Conservation (phyloP, 148 eudicot species). For the Rhododendron vialii region DNA sequence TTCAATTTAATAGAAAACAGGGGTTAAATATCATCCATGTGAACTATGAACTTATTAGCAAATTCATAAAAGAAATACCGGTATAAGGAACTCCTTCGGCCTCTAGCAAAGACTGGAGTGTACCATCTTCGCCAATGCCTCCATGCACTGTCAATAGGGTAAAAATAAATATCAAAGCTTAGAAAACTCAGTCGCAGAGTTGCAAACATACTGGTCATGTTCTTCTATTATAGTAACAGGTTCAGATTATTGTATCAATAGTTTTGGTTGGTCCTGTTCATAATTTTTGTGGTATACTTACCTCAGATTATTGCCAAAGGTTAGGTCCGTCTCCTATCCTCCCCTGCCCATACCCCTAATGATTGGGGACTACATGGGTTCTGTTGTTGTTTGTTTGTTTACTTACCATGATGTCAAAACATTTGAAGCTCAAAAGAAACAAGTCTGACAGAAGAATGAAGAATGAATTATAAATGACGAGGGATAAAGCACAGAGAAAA, state of each 20-base stretch:
- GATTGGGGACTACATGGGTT: no score
- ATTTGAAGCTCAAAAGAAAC: neutral
- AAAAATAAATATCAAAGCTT: neutral
- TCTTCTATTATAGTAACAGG: neutral
- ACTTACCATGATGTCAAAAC: neutral
- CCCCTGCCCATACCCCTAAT: no score
- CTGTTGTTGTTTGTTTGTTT: neutral
- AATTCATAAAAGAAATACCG: constrained; percentile 35
- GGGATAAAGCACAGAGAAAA: neutral
- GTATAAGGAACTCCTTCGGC: constrained; percentile 73
- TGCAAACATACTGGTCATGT: neutral
- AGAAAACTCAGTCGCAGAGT: neutral
- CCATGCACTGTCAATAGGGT: constrained; percentile 65
- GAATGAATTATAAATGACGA: neutral
- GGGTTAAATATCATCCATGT: neutral
- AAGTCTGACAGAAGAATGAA: neutral
- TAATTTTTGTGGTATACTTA: neutral
- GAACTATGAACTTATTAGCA: neutral
- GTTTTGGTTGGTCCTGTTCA: neutral
- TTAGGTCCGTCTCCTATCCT: no score
- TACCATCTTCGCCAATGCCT: constrained; percentile 94
- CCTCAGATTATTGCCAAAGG: no score
- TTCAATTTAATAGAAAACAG: constrained; percentile 25
- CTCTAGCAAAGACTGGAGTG: constrained; percentile 78
- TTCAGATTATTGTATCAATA: neutral